Evolutionary conservation across 148 eudicot species (phyloP), one percentile per base, ranked within the genome.

Genomic region (Mesembryanthemum crystallinum): DNA sequence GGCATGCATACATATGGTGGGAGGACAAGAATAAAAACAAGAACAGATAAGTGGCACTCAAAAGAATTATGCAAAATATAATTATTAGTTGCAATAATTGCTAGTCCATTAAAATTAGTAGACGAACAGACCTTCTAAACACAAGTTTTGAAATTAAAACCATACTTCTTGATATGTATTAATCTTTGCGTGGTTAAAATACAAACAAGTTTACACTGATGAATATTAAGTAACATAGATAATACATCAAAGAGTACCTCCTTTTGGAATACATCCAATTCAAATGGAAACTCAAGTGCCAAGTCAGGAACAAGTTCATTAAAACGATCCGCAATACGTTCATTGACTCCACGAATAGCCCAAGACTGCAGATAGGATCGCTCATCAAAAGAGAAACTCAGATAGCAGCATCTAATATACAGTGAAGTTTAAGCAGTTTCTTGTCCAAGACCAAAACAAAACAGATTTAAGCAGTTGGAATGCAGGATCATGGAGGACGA

Each of bases 201-300:
- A 51, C 17, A 33, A 21, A 51, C 60, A 3, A 64, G 58, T 30
- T 28, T 43, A 67, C 11, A 42, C 57, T 58, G 35, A 37, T 70
- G 71, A 67, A 39, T 0, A 64, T 55, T 63, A n/a, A 51, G 55
- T 51, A 55, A 29, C 21, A 75, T 1, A 32, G 52, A 77, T 45
- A 35, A n/a, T 54, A 39, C 54, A 69, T 77, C 27, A 65, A 70
- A 20, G 7, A 52, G 10, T 91, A 94, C 98, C 98, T 94, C 97
- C 84, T 91, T 94, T 69, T 94, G 98, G 80, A 94, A 94, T 69
- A 80, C 75, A 80, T 94, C 98, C 63, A 94, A 83, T 82, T 94
- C 94, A 79, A 94, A 94, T 51, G 97, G 96, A 82, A 88, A 94
- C 61, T 90, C 90, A 29, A 92, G 89, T 63, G 98, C 98, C 96